Conservation (phyloP, 140 eudicot species). For the Eryngium alpinum region DNA sequence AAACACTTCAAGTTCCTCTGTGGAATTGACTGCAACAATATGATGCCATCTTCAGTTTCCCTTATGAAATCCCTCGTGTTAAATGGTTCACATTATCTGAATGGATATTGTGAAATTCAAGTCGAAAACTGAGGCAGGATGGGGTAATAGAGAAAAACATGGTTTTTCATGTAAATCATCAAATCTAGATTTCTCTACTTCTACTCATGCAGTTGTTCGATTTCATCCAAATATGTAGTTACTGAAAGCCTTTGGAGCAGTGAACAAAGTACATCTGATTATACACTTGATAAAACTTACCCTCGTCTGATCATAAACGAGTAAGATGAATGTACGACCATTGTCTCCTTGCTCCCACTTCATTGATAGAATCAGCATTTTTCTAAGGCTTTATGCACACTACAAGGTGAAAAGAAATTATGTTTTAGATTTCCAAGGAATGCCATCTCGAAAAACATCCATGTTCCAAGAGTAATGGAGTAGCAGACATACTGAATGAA, state of each 20-base stretch:
- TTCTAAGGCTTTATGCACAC: background rate
- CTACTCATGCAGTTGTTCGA: background rate
- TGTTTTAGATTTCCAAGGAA: background rate
- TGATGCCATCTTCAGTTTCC: too few relatives aligned
- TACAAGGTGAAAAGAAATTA: background rate
- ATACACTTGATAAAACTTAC: background rate
- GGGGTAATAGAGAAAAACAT: background rate
- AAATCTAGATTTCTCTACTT: background rate
- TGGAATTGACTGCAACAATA: too few relatives aligned
- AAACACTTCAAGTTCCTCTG: too few relatives aligned
- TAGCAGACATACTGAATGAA: background rate
- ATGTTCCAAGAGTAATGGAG: background rate
- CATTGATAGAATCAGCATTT: background rate
- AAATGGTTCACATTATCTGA: background rate
- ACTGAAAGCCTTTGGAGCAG: background rate
- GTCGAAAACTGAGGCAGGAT: background rate
- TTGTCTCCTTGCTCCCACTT: background rate
- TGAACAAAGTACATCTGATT: background rate
- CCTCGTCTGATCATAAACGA: background rate
- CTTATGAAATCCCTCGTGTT: too few relatives aligned
- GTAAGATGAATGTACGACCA: background rate
- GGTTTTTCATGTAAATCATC: background rate
- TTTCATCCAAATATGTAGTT: background rate
- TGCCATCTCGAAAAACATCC: background rate
- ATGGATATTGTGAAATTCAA: background rate